Evolutionary conservation across 331 rosid species (phyloP).

Genomic region (Malus hybrid): DNA sequence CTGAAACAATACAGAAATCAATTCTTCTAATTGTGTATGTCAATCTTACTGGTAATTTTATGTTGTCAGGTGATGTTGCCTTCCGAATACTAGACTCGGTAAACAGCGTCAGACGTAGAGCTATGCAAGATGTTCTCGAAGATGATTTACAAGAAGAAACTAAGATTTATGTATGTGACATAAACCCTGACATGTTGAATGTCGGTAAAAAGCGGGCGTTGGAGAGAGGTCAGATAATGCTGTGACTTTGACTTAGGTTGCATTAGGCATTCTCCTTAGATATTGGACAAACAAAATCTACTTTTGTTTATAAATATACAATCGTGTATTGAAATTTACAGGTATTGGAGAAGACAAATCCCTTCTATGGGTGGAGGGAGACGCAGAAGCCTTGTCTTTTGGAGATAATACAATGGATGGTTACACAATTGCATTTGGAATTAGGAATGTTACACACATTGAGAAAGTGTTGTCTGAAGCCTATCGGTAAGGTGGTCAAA

Average conservation of each 20-base stretch:
- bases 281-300: neutral
- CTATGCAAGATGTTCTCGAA: conserved; percentile 37
- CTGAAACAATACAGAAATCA: neutral
- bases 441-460: conserved; percentile 93
- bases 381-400: conserved; percentile 76
- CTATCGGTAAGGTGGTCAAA: conserved; percentile 40
- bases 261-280: neutral
- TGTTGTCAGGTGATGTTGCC: conserved; percentile 84
- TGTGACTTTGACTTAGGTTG: neutral
- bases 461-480: conserved; percentile 82
- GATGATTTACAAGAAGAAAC: conserved; percentile 59
- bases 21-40: neutral
- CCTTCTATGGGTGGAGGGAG: conserved; percentile 85
- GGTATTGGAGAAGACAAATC: conserved; percentile 65
- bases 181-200: conserved; percentile 79
- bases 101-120: conserved; percentile 61
- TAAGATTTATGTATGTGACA: conserved; percentile 72
- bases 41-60: neutral
- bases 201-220: conserved; percentile 69
- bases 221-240: conserved; percentile 52
- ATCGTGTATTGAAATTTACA: conserved; percentile 23
- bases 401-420: conserved; percentile 83
- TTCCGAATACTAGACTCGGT: conserved; percentile 70
- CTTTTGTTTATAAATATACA: conserved; percentile 15
- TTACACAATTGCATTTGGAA: conserved; percentile 97